Conservation (phyloP, 345 rosid genomes). For the Eucalyptus regnans region DNA sequence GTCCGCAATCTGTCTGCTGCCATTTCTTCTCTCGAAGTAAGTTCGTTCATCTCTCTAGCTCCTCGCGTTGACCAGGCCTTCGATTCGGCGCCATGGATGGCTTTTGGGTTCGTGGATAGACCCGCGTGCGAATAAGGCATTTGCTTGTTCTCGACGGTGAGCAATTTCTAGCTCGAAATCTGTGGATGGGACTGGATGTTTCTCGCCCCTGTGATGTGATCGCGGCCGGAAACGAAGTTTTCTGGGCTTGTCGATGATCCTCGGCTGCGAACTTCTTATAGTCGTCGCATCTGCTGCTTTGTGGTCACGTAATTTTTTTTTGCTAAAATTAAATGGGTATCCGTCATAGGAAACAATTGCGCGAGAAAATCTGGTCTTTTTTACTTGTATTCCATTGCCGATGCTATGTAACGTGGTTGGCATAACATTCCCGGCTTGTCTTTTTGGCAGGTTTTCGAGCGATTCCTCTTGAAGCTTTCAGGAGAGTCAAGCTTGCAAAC, state of each 20-base stretch:
- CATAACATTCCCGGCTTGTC: not conserved
- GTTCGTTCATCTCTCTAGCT: not conserved
- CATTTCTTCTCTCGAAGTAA: not conserved
- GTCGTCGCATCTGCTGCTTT: not conserved
- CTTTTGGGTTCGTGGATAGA: not conserved
- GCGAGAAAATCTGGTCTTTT: not conserved
- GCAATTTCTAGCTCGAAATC: not conserved
- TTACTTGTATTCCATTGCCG: not conserved
- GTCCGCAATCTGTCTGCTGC: not conserved
- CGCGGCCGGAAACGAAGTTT: not conserved
- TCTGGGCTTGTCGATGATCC: not conserved
- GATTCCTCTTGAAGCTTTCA: not conserved
- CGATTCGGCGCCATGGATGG: not conserved
- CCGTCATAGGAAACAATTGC: not conserved
- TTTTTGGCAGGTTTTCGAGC: slow-evolving; percentile 5
- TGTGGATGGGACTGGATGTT: not conserved
- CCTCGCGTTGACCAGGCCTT: not conserved
- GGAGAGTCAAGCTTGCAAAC: not conserved
- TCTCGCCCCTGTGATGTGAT: not conserved
- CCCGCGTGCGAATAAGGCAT: not conserved
- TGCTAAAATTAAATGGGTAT: not conserved
- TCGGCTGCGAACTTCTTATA: not conserved
- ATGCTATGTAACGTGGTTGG: not conserved
- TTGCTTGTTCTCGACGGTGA: not conserved
- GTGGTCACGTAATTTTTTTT: not conserved